A percentile compares a stretch with the other conserved stretches of the same genome.
Conservation (phyloP, 108 stramenopile genomes). For the Epithemia pelagica region DNA sequence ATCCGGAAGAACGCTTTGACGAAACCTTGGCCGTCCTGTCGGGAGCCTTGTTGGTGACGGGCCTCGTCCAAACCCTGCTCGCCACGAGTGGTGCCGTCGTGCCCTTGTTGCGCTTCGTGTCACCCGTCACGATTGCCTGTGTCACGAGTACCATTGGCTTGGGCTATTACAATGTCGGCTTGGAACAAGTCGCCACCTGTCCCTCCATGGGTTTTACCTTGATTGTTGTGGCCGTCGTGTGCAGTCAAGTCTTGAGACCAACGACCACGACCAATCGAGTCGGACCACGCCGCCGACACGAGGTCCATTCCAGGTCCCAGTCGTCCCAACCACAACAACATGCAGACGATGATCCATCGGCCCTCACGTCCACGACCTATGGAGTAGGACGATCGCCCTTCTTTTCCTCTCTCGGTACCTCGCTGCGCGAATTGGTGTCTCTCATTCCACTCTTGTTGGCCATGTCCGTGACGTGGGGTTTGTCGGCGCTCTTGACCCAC, state of each 20-base stretch:
- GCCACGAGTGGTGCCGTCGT: slow-evolving; percentile 17
- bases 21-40: slow-evolving; percentile 22
- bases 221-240: slow-evolving; percentile 14
- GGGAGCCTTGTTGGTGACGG: slow-evolving; percentile 22
- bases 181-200: slow-evolving; percentile 19
- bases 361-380: too few species aligned
- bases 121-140: slow-evolving; percentile 27
- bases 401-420: slow-evolving; percentile 1
- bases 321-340: background rate
- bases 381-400: slow-evolving; percentile 7
- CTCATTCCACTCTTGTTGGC: slow-evolving; percentile 28
- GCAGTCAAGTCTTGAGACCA: slow-evolving; percentile 12
- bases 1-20: slow-evolving; percentile 16
- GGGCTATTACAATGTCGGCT: slow-evolving; percentile 21
- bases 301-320: background rate
- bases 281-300: background rate
- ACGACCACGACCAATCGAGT: background rate
- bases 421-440: too few species aligned
- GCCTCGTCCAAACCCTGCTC: slow-evolving; percentile 14
- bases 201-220: slow-evolving; percentile 19
- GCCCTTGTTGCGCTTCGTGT: slow-evolving; percentile 11
- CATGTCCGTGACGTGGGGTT: slow-evolving; percentile 20
- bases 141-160: slow-evolving; percentile 28
- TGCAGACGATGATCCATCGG: too few species aligned
- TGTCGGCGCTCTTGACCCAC: slow-evolving; percentile 23